phyloP scores from a whole-genome alignment of 805 yeast species.

The Gaillardinia entomophila region DNA sequence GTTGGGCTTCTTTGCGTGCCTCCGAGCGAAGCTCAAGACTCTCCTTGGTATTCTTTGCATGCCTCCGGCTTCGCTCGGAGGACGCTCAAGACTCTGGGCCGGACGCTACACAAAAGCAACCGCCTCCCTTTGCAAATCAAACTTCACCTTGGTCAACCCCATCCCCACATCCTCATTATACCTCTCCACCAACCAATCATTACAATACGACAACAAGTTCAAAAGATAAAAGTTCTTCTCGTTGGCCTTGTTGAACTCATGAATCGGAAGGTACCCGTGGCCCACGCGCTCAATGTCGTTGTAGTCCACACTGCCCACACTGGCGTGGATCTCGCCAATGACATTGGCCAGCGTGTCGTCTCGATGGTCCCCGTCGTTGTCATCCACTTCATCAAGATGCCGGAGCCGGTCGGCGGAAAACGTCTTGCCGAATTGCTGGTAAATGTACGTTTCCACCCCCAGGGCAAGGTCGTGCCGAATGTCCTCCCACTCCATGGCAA shows the following conservation, averaged over 20 bases:
- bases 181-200: constrained; percentile 16
- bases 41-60: too few species aligned
- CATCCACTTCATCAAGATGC: not conserved
- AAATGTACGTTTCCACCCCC: constrained; percentile 32
- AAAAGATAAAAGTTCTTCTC: constrained; percentile 23
- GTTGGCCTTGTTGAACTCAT: constrained; percentile 28
- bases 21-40: too few species aligned
- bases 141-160: constrained; percentile 16
- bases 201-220: constrained; percentile 18
- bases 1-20: too few species aligned
- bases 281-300: constrained; percentile 12
- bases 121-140: constrained; percentile 16
- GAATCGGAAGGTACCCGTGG: constrained; percentile 22
- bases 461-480: constrained; percentile 30
- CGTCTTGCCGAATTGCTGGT: constrained; percentile 27
- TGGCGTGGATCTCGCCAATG: not conserved
- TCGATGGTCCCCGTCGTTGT: not conserved
- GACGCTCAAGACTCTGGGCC: too few species aligned
- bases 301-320: not conserved
- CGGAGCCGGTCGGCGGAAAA: constrained; percentile 2
- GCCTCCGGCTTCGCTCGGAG: too few species aligned
- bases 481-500: constrained; percentile 41
- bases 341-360: not conserved
- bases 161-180: not conserved
- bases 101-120: too few species aligned